Percentiles rank a stretch among this genome's conserved stretches.
Conservation (phyloP, 1,284 basidiomycete genomes). For the Cryptococcus deneoformans region DNA sequence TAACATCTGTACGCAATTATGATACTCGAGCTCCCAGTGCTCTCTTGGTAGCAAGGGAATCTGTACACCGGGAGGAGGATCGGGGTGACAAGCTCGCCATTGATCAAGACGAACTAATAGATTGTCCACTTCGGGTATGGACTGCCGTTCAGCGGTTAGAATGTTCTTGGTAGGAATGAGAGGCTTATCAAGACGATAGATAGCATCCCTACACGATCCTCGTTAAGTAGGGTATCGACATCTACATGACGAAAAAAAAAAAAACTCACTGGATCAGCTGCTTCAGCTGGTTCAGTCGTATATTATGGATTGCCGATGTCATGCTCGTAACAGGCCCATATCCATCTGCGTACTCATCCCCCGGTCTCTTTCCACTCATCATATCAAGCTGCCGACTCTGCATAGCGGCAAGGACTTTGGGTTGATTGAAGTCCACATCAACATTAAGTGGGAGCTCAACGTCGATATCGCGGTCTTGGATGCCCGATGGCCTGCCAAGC, state of each 20-base stretch:
- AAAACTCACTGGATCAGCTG: constrained; percentile 25
- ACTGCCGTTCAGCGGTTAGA: constrained; percentile 5
- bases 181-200: constrained; percentile 27
- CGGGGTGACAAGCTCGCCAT: constrained; percentile 20
- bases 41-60: constrained; percentile 18
- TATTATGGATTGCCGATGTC: constrained; percentile 33
- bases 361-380: constrained; percentile 13
- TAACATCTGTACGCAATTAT: constrained; percentile 30
- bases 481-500: constrained; percentile 29
- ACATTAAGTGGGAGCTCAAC: constrained; percentile 32
- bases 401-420: constrained; percentile 19
- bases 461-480: constrained; percentile 33
- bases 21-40: constrained; percentile 31
- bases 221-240: not conserved
- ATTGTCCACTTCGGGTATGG: constrained; percentile 19
- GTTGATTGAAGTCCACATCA: constrained; percentile 23
- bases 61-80: constrained; percentile 1
- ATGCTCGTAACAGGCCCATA: constrained; percentile 28
- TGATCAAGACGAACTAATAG: constrained; percentile 14
- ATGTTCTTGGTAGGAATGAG: constrained; percentile 7
- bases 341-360: constrained; percentile 24
- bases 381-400: constrained; percentile 25
- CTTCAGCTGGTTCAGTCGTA: constrained; percentile 27
- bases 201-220: constrained; percentile 19
- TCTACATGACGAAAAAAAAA: not conserved